phyloP scores from a whole-genome alignment of 2,329 filamentous ascomycete species.

The Arthrinium phaeospermum region DNA sequence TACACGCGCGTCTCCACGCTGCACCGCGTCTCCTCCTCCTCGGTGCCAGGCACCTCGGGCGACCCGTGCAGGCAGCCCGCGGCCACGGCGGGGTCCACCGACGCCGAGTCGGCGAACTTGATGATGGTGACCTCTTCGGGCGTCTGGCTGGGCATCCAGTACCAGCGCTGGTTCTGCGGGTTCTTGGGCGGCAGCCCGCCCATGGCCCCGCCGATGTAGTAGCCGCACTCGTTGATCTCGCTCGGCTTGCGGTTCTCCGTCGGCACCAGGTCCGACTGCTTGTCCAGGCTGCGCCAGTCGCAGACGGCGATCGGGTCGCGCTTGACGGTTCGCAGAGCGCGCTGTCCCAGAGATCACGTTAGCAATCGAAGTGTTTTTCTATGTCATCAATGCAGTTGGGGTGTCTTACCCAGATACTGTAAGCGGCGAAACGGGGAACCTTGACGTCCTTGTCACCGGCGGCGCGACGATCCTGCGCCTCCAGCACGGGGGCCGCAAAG shows the following conservation, averaged over 20 bases:
- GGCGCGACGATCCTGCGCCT: constrained; percentile 6
- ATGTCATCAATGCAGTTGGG: no score
- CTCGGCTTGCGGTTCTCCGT: constrained; percentile 19
- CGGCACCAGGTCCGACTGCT: background rate
- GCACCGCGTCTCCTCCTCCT: constrained; percentile 8
- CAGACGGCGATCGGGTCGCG: constrained; percentile 12
- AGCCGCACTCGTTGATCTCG: constrained; percentile 14
- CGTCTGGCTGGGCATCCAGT: constrained; percentile 9
- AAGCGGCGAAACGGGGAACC: background rate
- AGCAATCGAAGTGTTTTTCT: background rate
- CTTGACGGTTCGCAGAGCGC: constrained; percentile 8
- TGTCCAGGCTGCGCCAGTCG: constrained; percentile 18
- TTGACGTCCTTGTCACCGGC: background rate
- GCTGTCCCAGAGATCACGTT: background rate
- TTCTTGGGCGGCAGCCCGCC: constrained; percentile 11
- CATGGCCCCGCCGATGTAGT: constrained; percentile 18
- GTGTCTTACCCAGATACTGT: constrained; percentile 9
- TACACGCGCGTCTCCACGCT: constrained; percentile 17
- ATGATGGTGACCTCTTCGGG: constrained; percentile 6
- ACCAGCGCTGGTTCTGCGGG: constrained; percentile 2
- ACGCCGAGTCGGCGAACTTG: constrained; percentile 3
- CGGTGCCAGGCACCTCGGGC: constrained; percentile 11
- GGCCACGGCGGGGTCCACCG: background rate
- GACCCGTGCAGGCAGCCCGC: constrained; percentile 10
- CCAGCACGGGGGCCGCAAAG: background rate